Evolutionary conservation across 2,329 filamentous ascomycete genomes (phyloP).

Genomic region (Tolypocladium capitatum): DNA sequence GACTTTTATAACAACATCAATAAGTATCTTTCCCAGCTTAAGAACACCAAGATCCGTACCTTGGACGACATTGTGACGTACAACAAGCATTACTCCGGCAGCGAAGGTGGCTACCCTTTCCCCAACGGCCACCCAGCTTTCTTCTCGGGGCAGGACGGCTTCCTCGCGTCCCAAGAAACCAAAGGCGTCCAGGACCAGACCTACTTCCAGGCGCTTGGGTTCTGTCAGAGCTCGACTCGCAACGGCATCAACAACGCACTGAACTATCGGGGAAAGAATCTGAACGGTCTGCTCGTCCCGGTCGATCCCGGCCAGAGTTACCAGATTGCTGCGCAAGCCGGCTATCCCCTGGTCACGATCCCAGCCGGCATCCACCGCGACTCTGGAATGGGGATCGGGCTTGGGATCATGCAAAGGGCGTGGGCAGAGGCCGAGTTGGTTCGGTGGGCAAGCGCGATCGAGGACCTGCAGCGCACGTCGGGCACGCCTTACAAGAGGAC

Average conservation of each 20-base stretch:
- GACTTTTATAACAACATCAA: conserved; percentile 54
- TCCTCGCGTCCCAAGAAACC: conserved; percentile 48
- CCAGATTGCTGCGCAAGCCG: conserved; percentile 61
- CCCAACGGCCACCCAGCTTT: conserved; percentile 46
- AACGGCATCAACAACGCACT: conserved; percentile 60
- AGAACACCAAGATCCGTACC: conserved; percentile 44
- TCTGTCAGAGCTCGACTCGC: conserved; percentile 44
- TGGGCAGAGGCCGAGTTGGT: conserved; percentile 46
- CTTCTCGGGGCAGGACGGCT: conserved; percentile 56
- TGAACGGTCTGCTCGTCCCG: conserved; percentile 55
- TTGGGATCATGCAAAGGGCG: conserved; percentile 46
- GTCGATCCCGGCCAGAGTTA: conserved; percentile 54
- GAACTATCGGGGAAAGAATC: conserved; percentile 24
- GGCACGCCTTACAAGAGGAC: conserved; percentile 32
- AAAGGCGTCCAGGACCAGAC: conserved; percentile 49
- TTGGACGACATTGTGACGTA: conserved; percentile 54
- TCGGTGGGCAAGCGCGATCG: conserved; percentile 49
- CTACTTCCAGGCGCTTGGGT: conserved; percentile 54
- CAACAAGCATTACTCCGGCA: conserved; percentile 49
- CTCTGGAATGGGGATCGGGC: conserved; percentile 46
- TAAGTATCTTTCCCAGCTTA: conserved; percentile 47
- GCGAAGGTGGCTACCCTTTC: conserved; percentile 51
- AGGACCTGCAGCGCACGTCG: conserved; percentile 37
- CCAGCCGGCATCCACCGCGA: conserved; percentile 45
- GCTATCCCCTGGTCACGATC: conserved; percentile 59